Evolutionary conservation across 169 alveolate genomes (phyloP), one percentile per base, ranked within the genome.

Genomic region (Eimeria praecox): DNA sequence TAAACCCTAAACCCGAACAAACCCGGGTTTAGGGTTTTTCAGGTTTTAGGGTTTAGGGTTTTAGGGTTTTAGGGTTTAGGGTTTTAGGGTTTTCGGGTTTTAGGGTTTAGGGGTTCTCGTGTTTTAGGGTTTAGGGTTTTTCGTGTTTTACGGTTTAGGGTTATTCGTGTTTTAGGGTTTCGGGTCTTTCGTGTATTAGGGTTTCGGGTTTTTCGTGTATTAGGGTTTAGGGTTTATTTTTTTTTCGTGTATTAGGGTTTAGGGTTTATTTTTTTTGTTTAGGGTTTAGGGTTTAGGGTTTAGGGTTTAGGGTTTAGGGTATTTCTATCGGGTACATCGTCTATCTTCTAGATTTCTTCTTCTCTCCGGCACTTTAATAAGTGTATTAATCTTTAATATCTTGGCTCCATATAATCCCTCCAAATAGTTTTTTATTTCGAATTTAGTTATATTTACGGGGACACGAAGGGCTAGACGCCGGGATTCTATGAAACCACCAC

Each of bases 391-490:
- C 90, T 98, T 98, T 56, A 98, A 96, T 46, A 98, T 98, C 92
- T 97, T 97, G 87, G 98, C 98, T 64, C 95, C 97, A 96, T 98
- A 98, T 38, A 98, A 90, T 89, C 97, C 97, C 94, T 98, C 97
- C 75, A 98, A 96, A 95, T 98, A 98, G 92, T 97, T 98, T 78
- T 98, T 95, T 78, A 98, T 98, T 96, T 98, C 99, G 88, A 95
- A 95, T 96, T 98, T 98, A 49, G 99, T 98, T 75, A 98, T 92
- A 96, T 97, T 97, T 24, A 98, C 97, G n/a, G 99, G 99, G 22
- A 98, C 99, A 56, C 98, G 86, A 66, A 98, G 92, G 40, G 99
- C 99, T 35, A 98, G 77, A 52, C 99, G 95, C 80, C 98, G 97
- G 49, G 97, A 96, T 96, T 98, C 99, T 80, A 98, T 95, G 86